A percentile compares a stretch with the other conserved stretches of the same genome.
These are phyloP conservation scores for Scedosporium dehoogii DNA, from an alignment of 2,329 filamentous ascomycete genomes.

Conservation along the genomic window DNA sequence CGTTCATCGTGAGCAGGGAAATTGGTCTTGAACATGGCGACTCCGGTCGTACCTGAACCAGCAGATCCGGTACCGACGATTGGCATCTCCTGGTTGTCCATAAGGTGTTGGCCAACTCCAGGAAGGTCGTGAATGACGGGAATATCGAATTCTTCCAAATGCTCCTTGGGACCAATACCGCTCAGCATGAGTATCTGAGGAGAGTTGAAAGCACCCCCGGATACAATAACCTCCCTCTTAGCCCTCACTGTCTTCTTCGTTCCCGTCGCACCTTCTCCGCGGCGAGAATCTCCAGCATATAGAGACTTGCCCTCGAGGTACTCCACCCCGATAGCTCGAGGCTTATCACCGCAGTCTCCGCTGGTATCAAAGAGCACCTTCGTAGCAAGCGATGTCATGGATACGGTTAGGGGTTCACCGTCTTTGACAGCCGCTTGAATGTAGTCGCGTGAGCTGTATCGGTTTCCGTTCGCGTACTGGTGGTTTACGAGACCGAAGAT, in stretches of 20 bases:
- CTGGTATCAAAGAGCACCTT: slow-evolving; percentile 25
- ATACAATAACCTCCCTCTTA: slow-evolving; percentile 36
- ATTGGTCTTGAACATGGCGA: slow-evolving; percentile 8
- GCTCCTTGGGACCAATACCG: slow-evolving; percentile 33
- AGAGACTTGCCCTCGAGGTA: slow-evolving; percentile 13
- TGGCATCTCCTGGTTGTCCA: slow-evolving; percentile 31
- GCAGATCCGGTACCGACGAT: slow-evolving; percentile 18
- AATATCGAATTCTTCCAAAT: slow-evolving; percentile 34
- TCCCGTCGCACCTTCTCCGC: slow-evolving; percentile 16
- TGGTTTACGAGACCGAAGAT: slow-evolving; percentile 18
- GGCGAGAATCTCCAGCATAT: slow-evolving; percentile 22
- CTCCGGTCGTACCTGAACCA: not conserved
- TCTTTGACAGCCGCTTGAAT: slow-evolving; percentile 11
- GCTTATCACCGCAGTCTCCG: slow-evolving; percentile 12
- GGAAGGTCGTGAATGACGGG: slow-evolving; percentile 31
- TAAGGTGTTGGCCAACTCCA: slow-evolving; percentile 38
- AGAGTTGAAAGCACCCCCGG: slow-evolving; percentile 38
- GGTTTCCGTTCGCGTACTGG: slow-evolving; percentile 17
- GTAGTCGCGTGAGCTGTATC: slow-evolving; percentile 19
- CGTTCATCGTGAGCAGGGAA: slow-evolving; percentile 9
- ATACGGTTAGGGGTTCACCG: slow-evolving; percentile 12
- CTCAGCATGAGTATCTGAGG: slow-evolving; percentile 42
- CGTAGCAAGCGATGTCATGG: slow-evolving; percentile 21
- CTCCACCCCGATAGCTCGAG: slow-evolving; percentile 29
- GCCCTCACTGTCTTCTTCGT: slow-evolving; percentile 16